Evolutionary conservation across 1,139 yeast species (phyloP).

Genomic region (Kurtzmaniella quercitrusa): DNA sequence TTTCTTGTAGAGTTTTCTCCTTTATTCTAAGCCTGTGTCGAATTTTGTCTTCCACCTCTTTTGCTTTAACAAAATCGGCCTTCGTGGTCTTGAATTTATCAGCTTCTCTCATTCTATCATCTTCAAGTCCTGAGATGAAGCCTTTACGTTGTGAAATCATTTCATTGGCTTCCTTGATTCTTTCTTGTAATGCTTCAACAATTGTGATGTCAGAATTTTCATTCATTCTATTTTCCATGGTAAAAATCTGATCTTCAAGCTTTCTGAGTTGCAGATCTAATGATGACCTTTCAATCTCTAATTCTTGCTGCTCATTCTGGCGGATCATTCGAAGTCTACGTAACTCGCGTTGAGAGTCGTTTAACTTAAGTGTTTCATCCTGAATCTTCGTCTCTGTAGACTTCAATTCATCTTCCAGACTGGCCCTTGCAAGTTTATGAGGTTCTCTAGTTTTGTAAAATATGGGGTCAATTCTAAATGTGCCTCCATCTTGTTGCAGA

Average conservation of each 20-base stretch:
- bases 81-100: slow-evolving; percentile 7
- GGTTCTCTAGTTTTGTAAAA: slow-evolving; percentile 27
- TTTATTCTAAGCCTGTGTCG: slow-evolving; percentile 10
- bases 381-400: slow-evolving; percentile 15
- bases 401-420: slow-evolving; percentile 16
- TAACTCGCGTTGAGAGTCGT: slow-evolving; percentile 16
- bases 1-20: slow-evolving; percentile 8
- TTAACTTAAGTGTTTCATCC: slow-evolving; percentile 11
- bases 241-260: slow-evolving; percentile 15
- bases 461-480: slow-evolving; percentile 59
- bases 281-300: slow-evolving; percentile 12
- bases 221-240: slow-evolving; percentile 25
- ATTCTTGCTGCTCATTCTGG: slow-evolving; percentile 12
- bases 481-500: slow-evolving; percentile 31
- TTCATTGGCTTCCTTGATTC: slow-evolving; percentile 24
- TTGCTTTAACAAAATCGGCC: slow-evolving; percentile 5
- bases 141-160: slow-evolving; percentile 25
- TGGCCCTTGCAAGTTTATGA: slow-evolving; percentile 27
- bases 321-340: slow-evolving; percentile 13
- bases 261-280: slow-evolving; percentile 14
- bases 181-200: slow-evolving; percentile 26
- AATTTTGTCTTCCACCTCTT: slow-evolving; percentile 7
- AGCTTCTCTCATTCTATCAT: slow-evolving; percentile 20
- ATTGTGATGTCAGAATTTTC: slow-evolving; percentile 33
- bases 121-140: slow-evolving; percentile 23